Evolutionary conservation across 2,329 filamentous ascomycete species (phyloP), one percentile per base, ranked within the genome.

Genomic region (Epichloe uncinata): DNA sequence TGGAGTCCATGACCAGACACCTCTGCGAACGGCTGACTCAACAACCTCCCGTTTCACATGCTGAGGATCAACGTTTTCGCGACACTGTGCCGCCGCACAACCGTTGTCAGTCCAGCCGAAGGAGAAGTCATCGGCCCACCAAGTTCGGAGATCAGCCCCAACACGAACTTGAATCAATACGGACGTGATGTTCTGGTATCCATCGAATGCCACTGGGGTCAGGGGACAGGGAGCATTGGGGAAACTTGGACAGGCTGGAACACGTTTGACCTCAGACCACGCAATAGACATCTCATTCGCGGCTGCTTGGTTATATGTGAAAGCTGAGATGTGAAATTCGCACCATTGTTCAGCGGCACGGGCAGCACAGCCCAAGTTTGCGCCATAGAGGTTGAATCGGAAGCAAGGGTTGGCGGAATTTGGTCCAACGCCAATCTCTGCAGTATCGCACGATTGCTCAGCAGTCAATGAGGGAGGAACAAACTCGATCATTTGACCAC

Each of bases 71-170:
- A 53, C 52, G 30, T 52, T 55, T 5, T 57, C 56, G 38, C 68
- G 68, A 46, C 68, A 70, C 41, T 54, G 55, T 6, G 63, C 61
- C 42, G 68, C 66, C 22, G 65, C 60, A 51, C 68, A 70, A 43
- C 59, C 65, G 51, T 69, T 71, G 54, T 71, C 66, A 16, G 57
- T 67, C 68, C 68, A 70, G 43, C 67, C 66, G 42, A 69, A 56
- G 18, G 59, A 60, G 51, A 70, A 60, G 50, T 70, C 67, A 48
- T 70, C 68, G 26, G 60, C 66, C 68, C 68, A 70, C 68, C 68
- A 70, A 33, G 65, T 58, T 49, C 66, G 63, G 26, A 67, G 56
- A 30, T 69, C 59, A 22, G 62, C 54, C 37, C 66, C 66, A 40
- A 71, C 66, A 18, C 60, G 66, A 15, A 69, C 54, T 3, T 59